Percentiles rank a stretch among this genome's conserved stretches.
Evolutionary conservation across 352 stramenopile species (phyloP).

Genomic region (Globisporangium apiculatum): DNA sequence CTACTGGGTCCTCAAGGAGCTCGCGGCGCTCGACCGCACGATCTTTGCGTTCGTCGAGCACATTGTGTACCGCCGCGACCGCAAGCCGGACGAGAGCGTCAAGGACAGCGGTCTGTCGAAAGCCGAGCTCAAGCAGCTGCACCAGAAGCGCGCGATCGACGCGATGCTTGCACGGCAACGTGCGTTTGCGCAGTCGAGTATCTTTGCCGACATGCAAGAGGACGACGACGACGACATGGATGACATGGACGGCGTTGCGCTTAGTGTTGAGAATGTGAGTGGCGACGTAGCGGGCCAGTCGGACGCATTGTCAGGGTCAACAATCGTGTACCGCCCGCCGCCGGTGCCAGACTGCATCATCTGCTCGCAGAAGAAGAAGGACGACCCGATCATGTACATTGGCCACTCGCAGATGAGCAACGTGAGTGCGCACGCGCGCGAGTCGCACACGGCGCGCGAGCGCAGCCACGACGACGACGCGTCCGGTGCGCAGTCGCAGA

Average conservation of each 20-base stretch:
- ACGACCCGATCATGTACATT: constrained; percentile 84
- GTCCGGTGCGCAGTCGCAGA: constrained; percentile 5
- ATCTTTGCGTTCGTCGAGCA: constrained; percentile 51
- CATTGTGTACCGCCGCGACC: constrained; percentile 57
- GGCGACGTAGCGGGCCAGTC: neutral
- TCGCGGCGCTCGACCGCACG: constrained; percentile 39
- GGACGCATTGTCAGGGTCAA: constrained; percentile 10
- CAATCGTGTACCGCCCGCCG: constrained; percentile 60
- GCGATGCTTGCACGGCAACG: constrained; percentile 79
- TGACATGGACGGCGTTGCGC: constrained; percentile 10
- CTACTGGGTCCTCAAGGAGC: constrained; percentile 74
- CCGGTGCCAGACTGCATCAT: constrained; percentile 78
- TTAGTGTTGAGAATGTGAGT: constrained; percentile 9
- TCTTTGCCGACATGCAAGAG: constrained; percentile 66
- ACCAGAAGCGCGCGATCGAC: constrained; percentile 78
- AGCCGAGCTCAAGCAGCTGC: constrained; percentile 62
- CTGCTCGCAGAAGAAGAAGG: constrained; percentile 78
- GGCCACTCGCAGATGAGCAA: constrained; percentile 69
- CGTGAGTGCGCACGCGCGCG: constrained; percentile 37
- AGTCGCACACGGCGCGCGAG: constrained; percentile 14
- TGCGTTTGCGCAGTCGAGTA: constrained; percentile 62
- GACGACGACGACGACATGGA: constrained; percentile 48
- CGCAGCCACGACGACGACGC: constrained; percentile 10
- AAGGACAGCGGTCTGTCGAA: constrained; percentile 61
- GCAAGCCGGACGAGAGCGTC: constrained; percentile 44